A percentile compares a stretch with the other conserved stretches of the same genome.
Conservation (phyloP, 106 monocot genomes). For the Agapanthus africanus region DNA sequence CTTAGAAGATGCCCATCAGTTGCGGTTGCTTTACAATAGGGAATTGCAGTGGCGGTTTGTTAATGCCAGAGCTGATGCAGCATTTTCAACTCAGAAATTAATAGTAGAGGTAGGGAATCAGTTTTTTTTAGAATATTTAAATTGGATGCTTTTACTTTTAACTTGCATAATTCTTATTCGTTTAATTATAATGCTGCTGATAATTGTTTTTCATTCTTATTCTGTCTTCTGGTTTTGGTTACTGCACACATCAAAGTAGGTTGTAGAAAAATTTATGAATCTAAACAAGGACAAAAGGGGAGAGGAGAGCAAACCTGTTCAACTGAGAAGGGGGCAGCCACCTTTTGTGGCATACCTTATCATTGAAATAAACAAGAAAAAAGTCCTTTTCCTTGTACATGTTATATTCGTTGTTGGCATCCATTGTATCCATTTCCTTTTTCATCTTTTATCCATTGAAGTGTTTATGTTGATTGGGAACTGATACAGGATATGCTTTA, state of each 20-base stretch:
- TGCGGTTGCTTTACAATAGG: constrained; percentile 57
- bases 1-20: constrained; percentile 61
- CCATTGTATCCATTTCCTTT: background rate
- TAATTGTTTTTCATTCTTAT: background rate
- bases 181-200: background rate
- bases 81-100: constrained; percentile 39
- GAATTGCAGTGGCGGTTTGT: constrained; percentile 74
- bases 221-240: background rate
- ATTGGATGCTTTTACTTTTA: background rate
- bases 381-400: background rate
- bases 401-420: background rate
- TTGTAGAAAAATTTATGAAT: no score
- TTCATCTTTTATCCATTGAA: background rate
- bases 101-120: constrained; percentile 45
- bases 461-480: background rate
- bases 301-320: no score
- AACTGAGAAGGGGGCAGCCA: no score
- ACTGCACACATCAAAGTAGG: background rate
- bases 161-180: background rate
- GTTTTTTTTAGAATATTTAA: background rate
- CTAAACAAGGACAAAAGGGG: no score
- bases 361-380: background rate
- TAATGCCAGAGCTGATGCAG: constrained; percentile 51
- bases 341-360: background rate
- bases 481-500: constrained; percentile 51